Base-by-base conservation (phyloP, 352 stramenopile species). In the Phytopythium helicoides region DNA sequence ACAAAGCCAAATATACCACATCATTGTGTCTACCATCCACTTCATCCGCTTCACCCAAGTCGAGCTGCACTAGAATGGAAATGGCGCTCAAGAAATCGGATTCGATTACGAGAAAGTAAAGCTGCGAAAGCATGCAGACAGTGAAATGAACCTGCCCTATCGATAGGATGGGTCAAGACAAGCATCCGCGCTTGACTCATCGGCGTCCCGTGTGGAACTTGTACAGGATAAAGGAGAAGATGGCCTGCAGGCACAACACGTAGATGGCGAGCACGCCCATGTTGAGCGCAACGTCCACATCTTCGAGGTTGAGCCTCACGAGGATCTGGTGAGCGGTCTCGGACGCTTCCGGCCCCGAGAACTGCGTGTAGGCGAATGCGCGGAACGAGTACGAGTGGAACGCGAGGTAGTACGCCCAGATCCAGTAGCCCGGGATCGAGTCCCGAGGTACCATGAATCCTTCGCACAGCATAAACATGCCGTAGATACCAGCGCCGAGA, bases 351-450 rank as follows among this genome's bases (percentile, higher is more conserved):
- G 53, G 26, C 0, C 75, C 21, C 28, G 64, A 72, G 49, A 92
- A 93, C 33, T 96, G 77, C 35, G 92, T 66, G 58, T 81, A 87
- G 80, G 95, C 89, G 70, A 96, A 90, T 10, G 67, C 68, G 62
- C 89, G 60, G 64, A 96, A 94, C 49, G 71, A 76, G 60, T 94
- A 96, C 22, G 85, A 91, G 68, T 94, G 86, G 66, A 96, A 94
- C 5, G 79, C 76, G 36, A 94, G 58, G 66, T 94, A 93, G 68
- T 95, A 89, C 34, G 69, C 70, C 87, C 87, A 96, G 34, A 72
- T 76, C 71, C 86, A 88, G 66, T 87, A 91, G 26, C 54, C 37
- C 3, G 82, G 82, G 47, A 96, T 94, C 28, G 36, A 66, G 52
- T 23, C 62, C 38, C 26, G 56, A 9, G 80, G 72, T 41, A 93